Base-by-base conservation (phyloP, 2,329 filamentous ascomycete genomes). In the Diatrype stigma region DNA sequence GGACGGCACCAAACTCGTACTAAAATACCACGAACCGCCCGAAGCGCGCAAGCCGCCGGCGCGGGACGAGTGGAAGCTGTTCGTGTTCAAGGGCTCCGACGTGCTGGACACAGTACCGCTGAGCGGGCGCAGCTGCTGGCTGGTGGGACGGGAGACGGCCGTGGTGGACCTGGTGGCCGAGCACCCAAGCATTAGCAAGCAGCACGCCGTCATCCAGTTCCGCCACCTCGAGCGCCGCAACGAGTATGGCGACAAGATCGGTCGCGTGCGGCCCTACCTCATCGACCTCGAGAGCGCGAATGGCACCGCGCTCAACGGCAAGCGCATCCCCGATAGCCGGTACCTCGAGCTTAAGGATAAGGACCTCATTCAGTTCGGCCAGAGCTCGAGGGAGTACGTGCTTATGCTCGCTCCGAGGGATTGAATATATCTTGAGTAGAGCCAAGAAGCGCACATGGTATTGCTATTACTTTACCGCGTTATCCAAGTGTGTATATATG, bases 201-300 rank as follows among this genome's bases (percentile, higher is more conserved):
- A 99, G 71, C 94, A 99, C 68, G 93, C 93, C 1, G 94, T 92
- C 8, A 81, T 99, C 42, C 94, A 99, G 67, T 99, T 99, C 64
- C 84, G 94, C 35, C 86, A 90, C 65, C 82, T 87, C 19, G 88
- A 90, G 63, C 91, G 87, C 70, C 82, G 82, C 55, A 90, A 95
- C 60, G 90, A 96, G 70, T 95, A 82, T 66, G 92, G 91, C 21
- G 92, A 96, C 66, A 88, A 85, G 64, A 78, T 86, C 51, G 90
- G 89, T 21, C 86, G 77, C 55, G 88, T 92, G 44, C 87, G 84
- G 72, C 92, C 92, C 1, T 99, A 97, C 71, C 68, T 97, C 8
- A 90, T 99, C 57, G 94, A 99, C 70, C 73, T 99, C 46, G 92
- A 96, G 62, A 96, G 90, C 61, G 89, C 89, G 45, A 96, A 97